Base-by-base conservation (phyloP, 495 filamentous ascomycete species). In the Neurospora cerealis region DNA sequence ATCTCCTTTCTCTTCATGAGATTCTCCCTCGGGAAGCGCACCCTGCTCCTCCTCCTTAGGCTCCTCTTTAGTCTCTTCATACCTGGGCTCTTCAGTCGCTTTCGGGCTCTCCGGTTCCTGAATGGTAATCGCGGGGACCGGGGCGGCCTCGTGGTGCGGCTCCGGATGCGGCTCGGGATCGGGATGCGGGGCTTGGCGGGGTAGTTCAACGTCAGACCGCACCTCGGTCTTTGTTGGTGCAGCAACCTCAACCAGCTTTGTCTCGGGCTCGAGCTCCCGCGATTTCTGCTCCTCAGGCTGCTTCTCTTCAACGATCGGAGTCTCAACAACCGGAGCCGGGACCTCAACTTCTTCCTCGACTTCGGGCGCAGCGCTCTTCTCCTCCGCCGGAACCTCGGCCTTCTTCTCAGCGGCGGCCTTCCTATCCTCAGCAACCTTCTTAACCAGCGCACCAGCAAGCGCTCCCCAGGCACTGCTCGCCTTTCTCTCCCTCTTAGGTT, bases 1-100 rank as follows among this genome's bases (percentile, higher is more conserved):
- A 9, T 66, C 54, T 66, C 6, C 5, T 36, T 66, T 66, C 54
- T 66, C 54, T 34, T 34, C 13, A 19, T 66, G 28, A 32, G 28
- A 66, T 19, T 19, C 54, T 34, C 7, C 28, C 28, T 66, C 7
- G 6, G 28, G 6, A 32, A 66, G 54, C 54, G 54, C 74, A 46
- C 76, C 71, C 19, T 75, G 77, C 44, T 75, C 79, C 34, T 78
- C 79, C 54, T 81, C 80, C 69, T 81, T 80, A 66, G 74, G 77
- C 42, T 81, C 78, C 77, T 75, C 54, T 1, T 66, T 34, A 19
- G 3, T 0, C 24, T 19, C 54, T 19, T 66, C 54, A 19, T 66
- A 19, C 28, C 17, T 32, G 54, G 54, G 11, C 54, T 62, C 24
- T 8, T 66, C 54, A 34, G 15, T 66, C 6, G 28, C 28, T 5